phyloP scores from a whole-genome alignment of 805 yeast genomes.

The Wickerhamiella spandovensis region DNA sequence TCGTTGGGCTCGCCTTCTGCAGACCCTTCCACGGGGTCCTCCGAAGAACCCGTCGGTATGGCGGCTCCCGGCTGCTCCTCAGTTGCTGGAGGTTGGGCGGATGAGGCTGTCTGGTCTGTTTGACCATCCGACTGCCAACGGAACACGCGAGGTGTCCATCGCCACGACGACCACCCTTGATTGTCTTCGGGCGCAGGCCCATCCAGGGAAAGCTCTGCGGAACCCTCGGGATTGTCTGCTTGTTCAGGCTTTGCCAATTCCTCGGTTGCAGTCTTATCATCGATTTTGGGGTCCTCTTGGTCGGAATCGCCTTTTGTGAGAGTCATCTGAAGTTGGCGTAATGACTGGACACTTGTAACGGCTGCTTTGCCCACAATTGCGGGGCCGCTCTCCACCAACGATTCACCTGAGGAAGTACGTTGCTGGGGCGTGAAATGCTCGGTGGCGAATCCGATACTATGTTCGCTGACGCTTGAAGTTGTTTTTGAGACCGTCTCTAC shows the following conservation, averaged over 20 bases:
- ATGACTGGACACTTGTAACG: not conserved
- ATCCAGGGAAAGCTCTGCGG: not conserved
- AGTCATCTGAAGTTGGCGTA: not conserved
- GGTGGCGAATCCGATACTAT: not conserved
- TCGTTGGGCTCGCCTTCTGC: not conserved
- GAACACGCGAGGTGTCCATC: not conserved
- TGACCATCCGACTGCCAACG: not conserved
- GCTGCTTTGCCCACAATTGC: not conserved
- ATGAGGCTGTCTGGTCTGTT: not conserved
- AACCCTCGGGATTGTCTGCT: not conserved
- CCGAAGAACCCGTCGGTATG: too few species aligned
- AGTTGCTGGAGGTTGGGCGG: too few species aligned
- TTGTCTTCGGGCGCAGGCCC: not conserved
- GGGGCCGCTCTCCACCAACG: not conserved
- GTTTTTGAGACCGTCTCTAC: not conserved
- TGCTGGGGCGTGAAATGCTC: not conserved
- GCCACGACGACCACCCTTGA: constrained; percentile 3
- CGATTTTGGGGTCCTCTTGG: not conserved
- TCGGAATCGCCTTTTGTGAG: not conserved
- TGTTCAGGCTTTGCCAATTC: not conserved
- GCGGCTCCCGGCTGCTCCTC: too few species aligned
- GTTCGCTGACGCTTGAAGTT: not conserved
- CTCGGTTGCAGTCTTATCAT: not conserved
- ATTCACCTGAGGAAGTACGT: not conserved
- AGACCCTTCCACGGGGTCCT: too few species aligned